These are phyloP conservation scores for Irpex rosettiformis DNA, from an alignment of 1,284 basidiomycete species.

Conservation along the genomic window DNA sequence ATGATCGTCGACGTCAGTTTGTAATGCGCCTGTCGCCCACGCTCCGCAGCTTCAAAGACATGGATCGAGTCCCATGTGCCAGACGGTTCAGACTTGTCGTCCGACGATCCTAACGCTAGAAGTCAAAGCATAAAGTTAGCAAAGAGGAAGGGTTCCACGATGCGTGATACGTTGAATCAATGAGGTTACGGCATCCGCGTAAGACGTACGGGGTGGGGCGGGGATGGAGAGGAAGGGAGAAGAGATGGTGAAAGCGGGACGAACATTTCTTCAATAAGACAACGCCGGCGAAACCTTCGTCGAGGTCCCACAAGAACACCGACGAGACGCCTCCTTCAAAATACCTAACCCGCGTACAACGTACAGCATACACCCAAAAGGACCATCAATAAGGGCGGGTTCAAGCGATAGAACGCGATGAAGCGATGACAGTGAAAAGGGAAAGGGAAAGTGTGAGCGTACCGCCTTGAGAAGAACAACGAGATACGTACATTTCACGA, in stretches of 20 bases:
- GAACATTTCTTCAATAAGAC: constrained; percentile 94
- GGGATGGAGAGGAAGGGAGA: neutral
- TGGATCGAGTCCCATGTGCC: constrained; percentile 99
- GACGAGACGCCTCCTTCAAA: constrained; percentile 97
- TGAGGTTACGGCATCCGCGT: neutral
- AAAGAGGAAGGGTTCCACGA: too few relatives aligned
- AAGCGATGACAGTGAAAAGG: too few relatives aligned
- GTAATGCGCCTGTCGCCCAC: constrained; percentile 90
- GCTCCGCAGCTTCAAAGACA: constrained; percentile 92
- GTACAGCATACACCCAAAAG: too few relatives aligned
- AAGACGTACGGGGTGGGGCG: neutral
- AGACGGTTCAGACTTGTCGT: constrained; percentile 47
- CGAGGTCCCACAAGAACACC: constrained; percentile 97
- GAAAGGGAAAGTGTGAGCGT: neutral
- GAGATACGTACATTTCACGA: constrained; percentile 75
- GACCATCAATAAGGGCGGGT: too few relatives aligned
- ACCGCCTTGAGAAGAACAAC: neutral
- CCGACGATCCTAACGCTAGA: neutral
- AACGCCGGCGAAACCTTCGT: constrained; percentile 94
- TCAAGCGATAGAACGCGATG: too few relatives aligned
- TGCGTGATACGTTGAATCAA: too few relatives aligned
- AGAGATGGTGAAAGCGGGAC: constrained; percentile 27
- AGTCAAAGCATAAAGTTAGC: neutral
- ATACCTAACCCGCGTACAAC: constrained; percentile 58
- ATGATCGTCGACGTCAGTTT: constrained; percentile 98